Base-by-base conservation (phyloP, 108 stramenopile species). In the Chaetoceros tenuissimus region DNA sequence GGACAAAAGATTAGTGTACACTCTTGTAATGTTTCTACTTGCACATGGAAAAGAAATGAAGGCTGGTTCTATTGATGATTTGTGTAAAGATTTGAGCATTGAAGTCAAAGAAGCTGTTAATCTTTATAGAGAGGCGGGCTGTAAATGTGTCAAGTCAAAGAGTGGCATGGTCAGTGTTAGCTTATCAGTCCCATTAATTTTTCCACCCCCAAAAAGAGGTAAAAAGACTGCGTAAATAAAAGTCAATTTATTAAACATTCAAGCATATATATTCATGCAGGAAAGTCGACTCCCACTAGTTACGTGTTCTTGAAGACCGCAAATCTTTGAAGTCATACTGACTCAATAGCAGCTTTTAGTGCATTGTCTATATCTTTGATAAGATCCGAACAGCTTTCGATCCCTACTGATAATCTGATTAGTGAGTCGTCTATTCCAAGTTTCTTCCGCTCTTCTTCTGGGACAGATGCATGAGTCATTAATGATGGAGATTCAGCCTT, bases 401-500 rank as follows among this genome's bases (percentile, higher is more conserved):
- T 69, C 19, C 93, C 93, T 28, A 94, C 83, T 29, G 69, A 72
- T 25, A 94, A 59, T 44, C 88, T 80, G 24, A 94, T 77, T 59
- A 94, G 61, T 26, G 64, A 60, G 59, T 94, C 92, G 51, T 80
- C 76, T 44, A 94, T 60, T 0, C 87, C 87, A 23, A 81, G 57
- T 0, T 64, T 64, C 30, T 62, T 47, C 19, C 85, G 84, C 67
- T 84, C 68, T 51, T 80, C 92, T 23, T 66, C 28, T 5, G 92
- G 83, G 25, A 94, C 81, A 56, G 68, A 71, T 25, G 84, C 80
- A 65, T 94, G 92, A 26, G 92, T 94, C 92, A 94, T 94, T 21
- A 73, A 65, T 17, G 84, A 68, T 5, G 92, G 92, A 59, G 65
- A 67, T 63, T 89, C 87, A 7, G 77, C 81, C n/a, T n/a, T n/a